phyloP scores from a whole-genome alignment of 805 yeast species.

The Kodamaea neixiangensis region DNA sequence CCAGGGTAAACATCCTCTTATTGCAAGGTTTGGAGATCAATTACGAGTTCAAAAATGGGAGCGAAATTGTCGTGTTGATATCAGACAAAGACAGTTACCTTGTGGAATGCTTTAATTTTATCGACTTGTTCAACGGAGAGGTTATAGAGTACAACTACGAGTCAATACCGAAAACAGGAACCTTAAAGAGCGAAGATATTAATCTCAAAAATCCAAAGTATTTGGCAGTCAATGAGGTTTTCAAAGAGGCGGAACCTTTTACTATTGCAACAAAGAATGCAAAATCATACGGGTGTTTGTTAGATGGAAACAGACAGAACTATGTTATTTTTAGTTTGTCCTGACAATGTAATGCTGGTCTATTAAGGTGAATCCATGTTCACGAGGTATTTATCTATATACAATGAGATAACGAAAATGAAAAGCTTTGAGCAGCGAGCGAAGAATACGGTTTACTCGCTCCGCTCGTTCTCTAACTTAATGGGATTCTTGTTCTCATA shows the following conservation, averaged over 20 bases:
- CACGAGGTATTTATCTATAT: no score
- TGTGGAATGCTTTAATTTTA: slow-evolving; percentile 5
- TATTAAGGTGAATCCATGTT: background rate
- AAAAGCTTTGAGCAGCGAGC: no score
- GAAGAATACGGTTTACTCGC: no score
- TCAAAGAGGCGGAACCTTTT: background rate
- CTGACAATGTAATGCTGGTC: background rate
- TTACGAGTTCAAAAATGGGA: slow-evolving; percentile 14
- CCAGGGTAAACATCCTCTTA: slow-evolving; percentile 1
- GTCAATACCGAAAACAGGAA: slow-evolving; percentile 1
- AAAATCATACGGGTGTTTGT: slow-evolving; percentile 37
- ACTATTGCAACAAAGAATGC: slow-evolving; percentile 16
- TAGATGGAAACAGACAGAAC: slow-evolving; percentile 41
- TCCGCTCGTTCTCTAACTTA: background rate
- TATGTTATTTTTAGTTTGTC: slow-evolving; percentile 37
- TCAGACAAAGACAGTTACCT: background rate
- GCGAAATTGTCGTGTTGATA: slow-evolving; percentile 10
- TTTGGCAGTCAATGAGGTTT: slow-evolving; percentile 26
- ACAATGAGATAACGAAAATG: no score
- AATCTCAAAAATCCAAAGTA: slow-evolving; percentile 27
- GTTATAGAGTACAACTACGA: slow-evolving; percentile 1
- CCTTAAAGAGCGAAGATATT: slow-evolving; percentile 6
- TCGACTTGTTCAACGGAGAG: slow-evolving; percentile 1
- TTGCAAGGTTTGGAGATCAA: background rate
- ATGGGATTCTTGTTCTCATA: slow-evolving; percentile 19